Base-by-base conservation (phyloP, 345 rosid genomes). In the Linum trigynum region DNA sequence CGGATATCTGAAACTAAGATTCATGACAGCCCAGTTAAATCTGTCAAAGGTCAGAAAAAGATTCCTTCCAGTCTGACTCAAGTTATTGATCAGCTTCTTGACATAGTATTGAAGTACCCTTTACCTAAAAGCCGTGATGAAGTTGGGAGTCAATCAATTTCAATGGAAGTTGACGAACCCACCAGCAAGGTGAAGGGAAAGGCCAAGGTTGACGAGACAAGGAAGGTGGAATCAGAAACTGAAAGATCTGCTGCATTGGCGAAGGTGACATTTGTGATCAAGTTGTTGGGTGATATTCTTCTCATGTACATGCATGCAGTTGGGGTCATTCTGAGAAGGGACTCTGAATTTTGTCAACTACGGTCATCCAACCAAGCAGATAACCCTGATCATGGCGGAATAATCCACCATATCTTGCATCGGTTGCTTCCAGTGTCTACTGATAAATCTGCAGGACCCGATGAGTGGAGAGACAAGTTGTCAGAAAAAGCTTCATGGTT, bases 61-160 rank as follows among this genome's bases (percentile, higher is more conserved):
- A 78, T 86, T 73, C 97, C 98, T 40, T 83, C 90, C 48, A 88
- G 85, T 81, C 84, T 92, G 61, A 71, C 85, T 43, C 96, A 85
- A 79, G 97, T 90, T 59, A 85, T 92, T 70, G 97, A 92, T 80
- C 98, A 88, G 81, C 97, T 92, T 75, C 91, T 92, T 77, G 97
- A 92, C 70, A 84, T 88, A 71, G 80, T 92, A 35, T 60, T 90
- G 83, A 90, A 83, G 71, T 86, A 75, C 70, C 90, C 89, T 68
- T 65, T 77, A 60, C 81, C 63, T 3, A 77, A 77, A 78, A 68
- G 82, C 69, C 86, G 73, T 77, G 96, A 85, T 66, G 87, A 74
- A 71, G 77, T 71, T 80, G 69, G 17, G 39, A 63, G 61, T 66
- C 83, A 81, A 63, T 74, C 72, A 37, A 71, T 69, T 23, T 79